Percentiles rank a stretch among this genome's conserved stretches.
phyloP scores from a whole-genome alignment of 495 filamentous ascomycete genomes.

The Cladorrhinum samala region DNA sequence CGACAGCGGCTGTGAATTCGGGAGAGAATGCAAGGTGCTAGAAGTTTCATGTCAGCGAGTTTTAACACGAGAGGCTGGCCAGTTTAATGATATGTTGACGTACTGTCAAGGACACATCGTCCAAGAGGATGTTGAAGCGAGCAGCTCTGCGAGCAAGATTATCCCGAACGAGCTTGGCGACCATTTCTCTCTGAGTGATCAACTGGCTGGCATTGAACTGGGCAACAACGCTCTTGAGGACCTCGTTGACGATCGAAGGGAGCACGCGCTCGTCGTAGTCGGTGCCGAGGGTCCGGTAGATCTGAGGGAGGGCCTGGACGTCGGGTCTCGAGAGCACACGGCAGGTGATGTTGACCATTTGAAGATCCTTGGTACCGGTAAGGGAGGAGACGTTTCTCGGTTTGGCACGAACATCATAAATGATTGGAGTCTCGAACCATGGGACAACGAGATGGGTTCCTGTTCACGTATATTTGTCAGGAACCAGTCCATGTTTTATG shows the following conservation, averaged over 20 bases:
- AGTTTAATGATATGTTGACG: no score
- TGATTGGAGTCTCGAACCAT: conserved; percentile 95
- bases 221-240: conserved; percentile 95
- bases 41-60: conserved; percentile 16
- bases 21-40: conserved; percentile 98
- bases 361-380: conserved; percentile 96
- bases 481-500: conserved; percentile 5
- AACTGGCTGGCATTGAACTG: conserved; percentile 98
- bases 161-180: conserved; percentile 83
- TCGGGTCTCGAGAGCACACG: conserved; percentile 94
- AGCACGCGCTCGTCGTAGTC: conserved; percentile 97
- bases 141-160: conserved; percentile 86
- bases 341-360: conserved; percentile 99
- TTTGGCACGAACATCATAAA: conserved; percentile 96
- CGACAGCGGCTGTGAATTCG: conserved; percentile 97
- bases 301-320: conserved; percentile 83
- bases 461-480: conserved; percentile 25
- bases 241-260: conserved; percentile 97
- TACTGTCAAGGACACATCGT: conserved; percentile 97
- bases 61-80: no score
- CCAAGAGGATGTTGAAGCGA: conserved; percentile 92
- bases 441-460: conserved; percentile 91
- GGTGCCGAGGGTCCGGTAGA: conserved; percentile 89
- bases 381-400: conserved; percentile 95
- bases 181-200: conserved; percentile 97